These are phyloP conservation scores for Metschnikowia lachancei DNA, from an alignment of 805 yeast genomes.

Conservation along the genomic window DNA sequence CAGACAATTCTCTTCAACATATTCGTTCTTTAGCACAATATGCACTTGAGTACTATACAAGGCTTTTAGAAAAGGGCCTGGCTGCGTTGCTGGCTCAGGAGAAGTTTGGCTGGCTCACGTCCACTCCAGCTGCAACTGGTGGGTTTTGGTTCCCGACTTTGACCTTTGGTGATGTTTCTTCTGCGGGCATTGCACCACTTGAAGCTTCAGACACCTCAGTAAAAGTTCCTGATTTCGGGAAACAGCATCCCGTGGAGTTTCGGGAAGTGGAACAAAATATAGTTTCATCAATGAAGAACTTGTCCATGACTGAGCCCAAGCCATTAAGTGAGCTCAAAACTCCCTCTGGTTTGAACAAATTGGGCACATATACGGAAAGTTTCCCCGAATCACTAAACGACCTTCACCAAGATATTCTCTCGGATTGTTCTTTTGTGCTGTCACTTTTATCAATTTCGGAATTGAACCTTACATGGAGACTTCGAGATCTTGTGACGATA, in stretches of 20 bases:
- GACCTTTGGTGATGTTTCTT: conserved; percentile 4
- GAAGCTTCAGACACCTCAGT: conserved; percentile 4
- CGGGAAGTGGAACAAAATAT: neutral
- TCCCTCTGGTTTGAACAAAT: too few relatives aligned
- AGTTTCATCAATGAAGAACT: neutral
- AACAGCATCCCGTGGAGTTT: conserved; percentile 2
- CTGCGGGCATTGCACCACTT: conserved; percentile 11
- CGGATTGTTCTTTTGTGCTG: conserved; percentile 77
- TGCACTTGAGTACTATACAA: conserved; percentile 11
- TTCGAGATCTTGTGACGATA: conserved; percentile 23
- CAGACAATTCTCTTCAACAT: neutral
- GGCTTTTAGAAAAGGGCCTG: conserved; percentile 8
- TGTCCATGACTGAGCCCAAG: neutral
- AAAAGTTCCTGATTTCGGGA: conserved; percentile 7
- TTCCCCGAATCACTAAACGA: conserved; percentile 3
- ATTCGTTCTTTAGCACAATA: conserved; percentile 11
- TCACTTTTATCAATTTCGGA: conserved; percentile 52
- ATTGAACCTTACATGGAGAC: conserved; percentile 14
- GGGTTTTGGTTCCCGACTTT: conserved; percentile 19
- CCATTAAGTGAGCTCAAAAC: too few relatives aligned
- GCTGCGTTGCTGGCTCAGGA: conserved; percentile 16
- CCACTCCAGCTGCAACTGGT: conserved; percentile 15
- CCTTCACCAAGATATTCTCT: conserved; percentile 49
- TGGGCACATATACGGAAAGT: too few relatives aligned
- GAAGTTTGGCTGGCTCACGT: conserved; percentile 19